Evolutionary conservation across 2,329 filamentous ascomycete genomes (phyloP).

Genomic region (Gaeumannomyces sp.): DNA sequence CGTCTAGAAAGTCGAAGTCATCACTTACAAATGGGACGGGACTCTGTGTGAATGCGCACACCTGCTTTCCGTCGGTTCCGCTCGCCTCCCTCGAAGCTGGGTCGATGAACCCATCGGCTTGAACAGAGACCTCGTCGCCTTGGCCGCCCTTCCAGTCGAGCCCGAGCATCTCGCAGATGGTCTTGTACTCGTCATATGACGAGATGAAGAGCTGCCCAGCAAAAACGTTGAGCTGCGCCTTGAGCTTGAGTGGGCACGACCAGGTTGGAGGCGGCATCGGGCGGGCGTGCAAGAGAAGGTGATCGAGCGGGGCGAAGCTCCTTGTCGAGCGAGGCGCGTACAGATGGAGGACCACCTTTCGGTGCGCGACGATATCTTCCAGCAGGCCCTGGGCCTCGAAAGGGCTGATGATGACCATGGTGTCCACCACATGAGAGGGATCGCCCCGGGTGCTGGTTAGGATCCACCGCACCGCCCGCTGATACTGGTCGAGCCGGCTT

Average conservation of each 20-base stretch:
- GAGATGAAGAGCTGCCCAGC: constrained; percentile 60
- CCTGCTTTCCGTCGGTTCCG: neutral
- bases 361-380: constrained; percentile 26
- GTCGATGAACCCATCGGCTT: constrained; percentile 4
- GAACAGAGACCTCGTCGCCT: neutral
- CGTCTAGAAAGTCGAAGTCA: too few relatives aligned
- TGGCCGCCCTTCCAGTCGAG: constrained; percentile 2
- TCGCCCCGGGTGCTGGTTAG: constrained; percentile 29
- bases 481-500: constrained; percentile 1
- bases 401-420: constrained; percentile 51
- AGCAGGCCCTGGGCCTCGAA: constrained; percentile 52
- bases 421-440: neutral
- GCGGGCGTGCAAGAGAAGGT: constrained; percentile 36
- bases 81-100: neutral
- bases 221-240: constrained; percentile 56
- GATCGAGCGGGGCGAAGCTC: constrained; percentile 34
- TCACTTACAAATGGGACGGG: constrained; percentile 1
- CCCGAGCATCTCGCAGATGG: constrained; percentile 46
- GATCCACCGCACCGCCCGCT: constrained; percentile 47
- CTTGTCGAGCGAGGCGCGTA: constrained; percentile 42
- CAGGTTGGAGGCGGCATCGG: constrained; percentile 17
- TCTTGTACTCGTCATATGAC: constrained; percentile 46
- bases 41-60: neutral
- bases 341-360: constrained; percentile 37
- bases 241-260: constrained; percentile 23